phyloP scores from a whole-genome alignment of 257 asterid species.

The Rhazya stricta region DNA sequence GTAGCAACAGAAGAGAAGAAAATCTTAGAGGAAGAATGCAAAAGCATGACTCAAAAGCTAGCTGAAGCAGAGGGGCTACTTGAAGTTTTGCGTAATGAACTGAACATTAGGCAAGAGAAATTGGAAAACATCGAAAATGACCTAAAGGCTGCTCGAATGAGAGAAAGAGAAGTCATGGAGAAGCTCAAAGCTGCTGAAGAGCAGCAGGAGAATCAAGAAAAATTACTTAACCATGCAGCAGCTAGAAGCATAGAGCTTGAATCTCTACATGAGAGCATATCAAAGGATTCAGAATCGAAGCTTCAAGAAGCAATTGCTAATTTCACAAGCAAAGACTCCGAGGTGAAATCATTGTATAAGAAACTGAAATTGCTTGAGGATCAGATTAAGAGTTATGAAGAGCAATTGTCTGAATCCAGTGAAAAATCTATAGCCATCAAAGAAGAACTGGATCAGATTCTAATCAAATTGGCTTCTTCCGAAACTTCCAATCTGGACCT shows the following conservation, averaged over 20 bases:
- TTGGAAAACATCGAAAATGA: conserved; percentile 61
- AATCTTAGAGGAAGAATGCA: conserved; percentile 46
- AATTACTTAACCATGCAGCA: conserved; percentile 50
- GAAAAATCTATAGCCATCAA: conserved; percentile 39
- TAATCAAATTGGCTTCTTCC: conserved; percentile 49
- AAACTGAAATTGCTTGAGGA: conserved; percentile 56
- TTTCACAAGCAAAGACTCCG: conserved; percentile 58
- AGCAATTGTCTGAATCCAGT: conserved; percentile 59
- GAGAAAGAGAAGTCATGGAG: conserved; percentile 48
- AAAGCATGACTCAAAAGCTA: conserved; percentile 51
- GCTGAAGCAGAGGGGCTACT: conserved; percentile 60
- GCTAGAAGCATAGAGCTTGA: conserved; percentile 55
- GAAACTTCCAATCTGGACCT: conserved; percentile 52
- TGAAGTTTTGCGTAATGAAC: conserved; percentile 48
- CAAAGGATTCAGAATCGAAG: conserved; percentile 55
- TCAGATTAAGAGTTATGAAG: conserved; percentile 51
- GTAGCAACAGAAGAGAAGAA: conserved; percentile 54
- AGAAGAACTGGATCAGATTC: conserved; percentile 55
- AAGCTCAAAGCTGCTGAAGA: conserved; percentile 78
- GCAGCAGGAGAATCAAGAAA: conserved; percentile 54
- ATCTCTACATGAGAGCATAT: conserved; percentile 47
- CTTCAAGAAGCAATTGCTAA: conserved; percentile 60
- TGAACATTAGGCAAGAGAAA: conserved; percentile 46
- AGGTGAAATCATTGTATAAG: conserved; percentile 54
- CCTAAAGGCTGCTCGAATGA: conserved; percentile 47